phyloP scores from a whole-genome alignment of 345 rosid species.

The Hibiscus tridactylites region DNA sequence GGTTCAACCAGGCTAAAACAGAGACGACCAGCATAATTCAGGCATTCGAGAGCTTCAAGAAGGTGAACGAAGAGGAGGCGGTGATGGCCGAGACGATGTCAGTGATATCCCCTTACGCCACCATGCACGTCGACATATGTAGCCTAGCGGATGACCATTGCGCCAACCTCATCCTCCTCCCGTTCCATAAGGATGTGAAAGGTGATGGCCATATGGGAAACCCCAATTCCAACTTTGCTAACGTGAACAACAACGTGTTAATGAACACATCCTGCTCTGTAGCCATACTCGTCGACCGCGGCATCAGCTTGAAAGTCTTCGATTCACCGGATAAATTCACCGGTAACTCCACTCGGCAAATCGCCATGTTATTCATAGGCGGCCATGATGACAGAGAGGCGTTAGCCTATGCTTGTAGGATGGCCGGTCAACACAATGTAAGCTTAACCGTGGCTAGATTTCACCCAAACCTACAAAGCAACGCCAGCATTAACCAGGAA shows the following conservation, averaged over 20 bases:
- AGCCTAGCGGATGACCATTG: constrained; percentile 51
- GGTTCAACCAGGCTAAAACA: constrained; percentile 9
- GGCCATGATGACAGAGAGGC: constrained; percentile 74
- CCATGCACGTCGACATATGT: constrained; percentile 61
- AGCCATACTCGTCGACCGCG: constrained; percentile 48
- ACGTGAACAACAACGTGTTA: constrained; percentile 42
- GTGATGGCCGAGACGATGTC: constrained; percentile 34
- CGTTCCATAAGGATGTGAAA: constrained; percentile 34
- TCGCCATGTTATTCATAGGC: constrained; percentile 41
- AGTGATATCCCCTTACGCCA: constrained; percentile 40
- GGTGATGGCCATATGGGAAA: constrained; percentile 31
- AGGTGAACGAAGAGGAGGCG: background rate
- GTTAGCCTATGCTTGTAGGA: constrained; percentile 51
- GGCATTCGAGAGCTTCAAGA: constrained; percentile 27
- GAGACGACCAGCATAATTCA: constrained; percentile 29
- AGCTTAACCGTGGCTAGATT: constrained; percentile 42
- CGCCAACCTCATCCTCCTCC: constrained; percentile 37
- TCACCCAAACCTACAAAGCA: background rate
- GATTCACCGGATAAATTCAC: background rate
- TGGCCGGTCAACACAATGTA: constrained; percentile 27
- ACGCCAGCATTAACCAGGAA: constrained; percentile 9
- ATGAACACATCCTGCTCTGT: constrained; percentile 46
- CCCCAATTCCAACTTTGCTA: constrained; percentile 21
- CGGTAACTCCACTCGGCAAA: background rate
- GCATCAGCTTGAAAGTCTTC: constrained; percentile 12